A percentile compares a stretch with the other conserved stretches of the same genome.
These are phyloP conservation scores for Irpex lacteus DNA, from an alignment of 1,284 basidiomycete genomes.

Conservation along the genomic window DNA sequence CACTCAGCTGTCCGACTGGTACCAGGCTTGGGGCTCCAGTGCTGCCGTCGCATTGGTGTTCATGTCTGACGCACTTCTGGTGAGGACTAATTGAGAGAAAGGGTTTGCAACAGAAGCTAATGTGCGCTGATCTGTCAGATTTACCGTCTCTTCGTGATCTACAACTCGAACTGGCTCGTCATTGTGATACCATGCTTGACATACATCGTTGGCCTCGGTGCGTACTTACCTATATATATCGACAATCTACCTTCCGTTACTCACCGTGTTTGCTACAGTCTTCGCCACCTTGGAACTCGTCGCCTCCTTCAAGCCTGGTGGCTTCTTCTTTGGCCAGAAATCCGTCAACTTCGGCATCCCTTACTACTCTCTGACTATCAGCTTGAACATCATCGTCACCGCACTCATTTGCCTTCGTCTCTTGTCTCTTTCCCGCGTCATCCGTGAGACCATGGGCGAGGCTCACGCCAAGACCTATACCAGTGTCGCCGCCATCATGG, in stretches of 20 bases:
- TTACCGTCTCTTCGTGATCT: slow-evolving; percentile 21
- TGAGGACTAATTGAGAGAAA: slow-evolving; percentile 1
- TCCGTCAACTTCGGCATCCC: slow-evolving; percentile 19
- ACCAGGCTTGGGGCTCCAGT: slow-evolving; percentile 17
- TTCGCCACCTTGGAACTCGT: slow-evolving; percentile 18
- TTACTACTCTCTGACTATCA: slow-evolving; percentile 17
- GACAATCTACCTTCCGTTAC: neutral
- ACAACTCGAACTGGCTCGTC: slow-evolving; percentile 10
- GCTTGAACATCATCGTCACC: slow-evolving; percentile 18
- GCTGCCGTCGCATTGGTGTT: slow-evolving; percentile 15
- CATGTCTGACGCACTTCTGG: slow-evolving; percentile 17
- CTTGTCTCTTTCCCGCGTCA: slow-evolving; percentile 5
- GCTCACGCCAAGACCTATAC: slow-evolving; percentile 16
- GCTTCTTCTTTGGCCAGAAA: slow-evolving; percentile 15
- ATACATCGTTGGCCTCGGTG: slow-evolving; percentile 17
- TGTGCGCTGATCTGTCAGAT: slow-evolving; percentile 9
- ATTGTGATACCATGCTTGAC: slow-evolving; percentile 19
- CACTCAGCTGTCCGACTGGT: slow-evolving; percentile 15
- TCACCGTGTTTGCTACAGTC: slow-evolving; percentile 4
- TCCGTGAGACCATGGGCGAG: slow-evolving; percentile 14
- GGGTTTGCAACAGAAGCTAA: neutral
- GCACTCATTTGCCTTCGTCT: slow-evolving; percentile 17
- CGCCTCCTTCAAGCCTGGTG: slow-evolving; percentile 15
- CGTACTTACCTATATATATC: neutral
- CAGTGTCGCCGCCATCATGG: slow-evolving; percentile 16